Evolutionary conservation across 2,329 filamentous ascomycete genomes (phyloP).

Genomic region (Trichothecium sympodiale): DNA sequence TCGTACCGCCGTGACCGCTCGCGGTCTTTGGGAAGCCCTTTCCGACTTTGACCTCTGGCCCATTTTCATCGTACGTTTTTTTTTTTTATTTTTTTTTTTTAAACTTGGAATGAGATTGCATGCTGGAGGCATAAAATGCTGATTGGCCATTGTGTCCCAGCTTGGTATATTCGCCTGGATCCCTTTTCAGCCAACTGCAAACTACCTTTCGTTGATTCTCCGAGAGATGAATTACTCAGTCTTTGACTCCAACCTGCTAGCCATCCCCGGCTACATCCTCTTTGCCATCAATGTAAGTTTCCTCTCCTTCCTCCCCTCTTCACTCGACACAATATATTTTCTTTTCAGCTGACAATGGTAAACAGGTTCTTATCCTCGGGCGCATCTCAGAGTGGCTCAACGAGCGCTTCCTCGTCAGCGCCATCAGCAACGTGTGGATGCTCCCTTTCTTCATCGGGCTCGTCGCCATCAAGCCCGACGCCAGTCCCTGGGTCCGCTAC

Average conservation of each 20-base stretch:
- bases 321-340: no score
- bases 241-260: slow-evolving; percentile 52
- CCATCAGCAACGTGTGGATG: slow-evolving; percentile 7
- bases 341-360: no score
- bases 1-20: slow-evolving; percentile 35
- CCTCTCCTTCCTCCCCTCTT: slow-evolving; percentile 6
- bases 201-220: slow-evolving; percentile 15
- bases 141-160: no score
- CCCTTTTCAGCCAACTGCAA: slow-evolving; percentile 11
- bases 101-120: no score
- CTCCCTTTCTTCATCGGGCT: slow-evolving; percentile 12
- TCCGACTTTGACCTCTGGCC: slow-evolving; percentile 46
- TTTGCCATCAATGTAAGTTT: slow-evolving; percentile 24
- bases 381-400: slow-evolving; percentile 23
- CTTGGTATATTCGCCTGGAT: slow-evolving; percentile 11
- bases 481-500: slow-evolving; percentile 18
- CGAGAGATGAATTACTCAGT: slow-evolving; percentile 16
- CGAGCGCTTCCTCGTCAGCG: slow-evolving; percentile 16
- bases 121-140: no score
- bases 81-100: no score
- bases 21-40: slow-evolving; percentile 32
- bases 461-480: slow-evolving; percentile 13
- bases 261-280: slow-evolving; percentile 43
- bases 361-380: slow-evolving; percentile 8
- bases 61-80: slow-evolving; percentile 34